These are phyloP conservation scores for sorghum (Sorghum bicolor) DNA, from an alignment of 176 grass and related monocot species.

Conservation along the genomic window DNA sequence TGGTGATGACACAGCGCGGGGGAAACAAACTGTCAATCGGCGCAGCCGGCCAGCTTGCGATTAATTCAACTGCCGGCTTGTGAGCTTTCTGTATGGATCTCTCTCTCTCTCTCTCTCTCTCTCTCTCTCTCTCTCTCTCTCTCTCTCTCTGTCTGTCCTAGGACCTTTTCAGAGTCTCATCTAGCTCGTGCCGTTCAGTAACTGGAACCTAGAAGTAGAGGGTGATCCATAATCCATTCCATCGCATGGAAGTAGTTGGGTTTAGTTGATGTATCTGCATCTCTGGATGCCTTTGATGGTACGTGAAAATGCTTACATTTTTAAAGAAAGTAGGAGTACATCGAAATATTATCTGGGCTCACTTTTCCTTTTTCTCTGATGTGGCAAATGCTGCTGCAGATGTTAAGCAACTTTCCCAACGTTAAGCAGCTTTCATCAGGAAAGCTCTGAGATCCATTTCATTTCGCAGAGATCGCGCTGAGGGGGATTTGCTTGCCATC, in stretches of 20 bases:
- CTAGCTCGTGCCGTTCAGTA: background rate
- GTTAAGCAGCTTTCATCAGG: background rate
- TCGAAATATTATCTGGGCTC: background rate
- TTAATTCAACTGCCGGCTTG: background rate
- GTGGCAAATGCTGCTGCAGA: background rate
- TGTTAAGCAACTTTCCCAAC: background rate
- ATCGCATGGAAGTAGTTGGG: background rate
- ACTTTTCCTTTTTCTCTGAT: background rate
- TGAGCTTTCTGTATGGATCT: background rate
- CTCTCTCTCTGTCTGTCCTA: background rate
- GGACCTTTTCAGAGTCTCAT: background rate
- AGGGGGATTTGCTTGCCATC: constrained; percentile 5
- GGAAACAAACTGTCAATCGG: background rate
- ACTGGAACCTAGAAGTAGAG: background rate
- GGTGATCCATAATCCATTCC: background rate
- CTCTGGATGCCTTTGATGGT: background rate
- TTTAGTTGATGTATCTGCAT: constrained; percentile 7
- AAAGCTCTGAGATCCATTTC: background rate
- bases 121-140: too few species aligned
- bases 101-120: too few species aligned
- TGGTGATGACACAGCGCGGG: background rate
- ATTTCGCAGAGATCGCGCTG: background rate
- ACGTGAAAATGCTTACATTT: background rate
- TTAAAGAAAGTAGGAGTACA: background rate
- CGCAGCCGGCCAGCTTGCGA: background rate